Evolutionary conservation across 2,329 filamentous ascomycete genomes (phyloP).

Genomic region (Fusarium agapanthi): DNA sequence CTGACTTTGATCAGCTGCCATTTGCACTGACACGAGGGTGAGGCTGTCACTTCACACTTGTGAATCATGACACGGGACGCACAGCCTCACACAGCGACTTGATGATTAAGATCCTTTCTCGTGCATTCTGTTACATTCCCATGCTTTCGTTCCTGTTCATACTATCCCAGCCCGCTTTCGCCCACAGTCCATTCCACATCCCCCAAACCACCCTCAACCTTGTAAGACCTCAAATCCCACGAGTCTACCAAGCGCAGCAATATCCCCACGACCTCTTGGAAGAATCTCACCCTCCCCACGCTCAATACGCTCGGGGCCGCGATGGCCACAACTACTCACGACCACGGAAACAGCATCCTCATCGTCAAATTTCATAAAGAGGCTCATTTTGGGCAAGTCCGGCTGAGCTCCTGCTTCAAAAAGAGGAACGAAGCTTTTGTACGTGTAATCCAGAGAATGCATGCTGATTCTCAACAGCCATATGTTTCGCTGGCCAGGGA

Average conservation of each 20-base stretch:
- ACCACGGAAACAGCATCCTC: background rate
- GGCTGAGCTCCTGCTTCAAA: no score
- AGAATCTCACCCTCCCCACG: background rate
- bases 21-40: background rate
- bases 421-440: no score
- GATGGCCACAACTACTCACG: background rate
- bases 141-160: background rate
- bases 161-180: no score
- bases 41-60: background rate
- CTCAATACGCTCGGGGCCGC: background rate
- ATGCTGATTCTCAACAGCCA: no score
- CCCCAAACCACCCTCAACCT: no score
- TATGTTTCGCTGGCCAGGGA: background rate
- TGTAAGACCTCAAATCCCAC: background rate
- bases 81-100: background rate
- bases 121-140: background rate
- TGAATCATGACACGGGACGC: background rate
- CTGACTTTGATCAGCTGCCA: background rate
- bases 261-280: no score
- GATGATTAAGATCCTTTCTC: accelerated
- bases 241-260: background rate
- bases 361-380: no score
- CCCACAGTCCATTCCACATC: accelerated
- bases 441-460: no score
- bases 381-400: no score